These are phyloP conservation scores for Didymella lethalis DNA, from an alignment of 2,329 filamentous ascomycete genomes.

Conservation along the genomic window DNA sequence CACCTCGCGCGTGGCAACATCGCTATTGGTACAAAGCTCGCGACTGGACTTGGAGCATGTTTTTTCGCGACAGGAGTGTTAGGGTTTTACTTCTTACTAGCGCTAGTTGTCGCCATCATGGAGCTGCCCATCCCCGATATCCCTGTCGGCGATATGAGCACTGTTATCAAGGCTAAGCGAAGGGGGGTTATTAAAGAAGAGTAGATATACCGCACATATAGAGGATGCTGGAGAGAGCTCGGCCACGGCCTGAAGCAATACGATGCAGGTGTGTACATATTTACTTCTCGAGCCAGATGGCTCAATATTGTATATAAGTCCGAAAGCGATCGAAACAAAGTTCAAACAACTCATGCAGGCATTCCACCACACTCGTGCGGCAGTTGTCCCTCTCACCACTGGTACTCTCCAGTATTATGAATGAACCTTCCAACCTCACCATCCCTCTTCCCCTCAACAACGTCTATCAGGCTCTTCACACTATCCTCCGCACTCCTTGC, in stretches of 20 bases:
- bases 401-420: slow-evolving; percentile 42
- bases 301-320: not conserved
- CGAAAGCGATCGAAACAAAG: not conserved
- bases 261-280: not conserved
- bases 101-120: slow-evolving; percentile 26
- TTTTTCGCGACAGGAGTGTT: slow-evolving; percentile 26
- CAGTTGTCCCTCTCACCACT: slow-evolving; percentile 33
- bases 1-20: slow-evolving; percentile 20
- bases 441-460: slow-evolving; percentile 51
- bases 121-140: slow-evolving; percentile 27
- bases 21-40: slow-evolving; percentile 13
- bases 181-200: slow-evolving; percentile 23
- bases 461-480: slow-evolving; percentile 46
- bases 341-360: not conserved
- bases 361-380: no score
- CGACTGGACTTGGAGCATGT: slow-evolving; percentile 23
- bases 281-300: not conserved
- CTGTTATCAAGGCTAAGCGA: slow-evolving; percentile 20
- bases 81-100: slow-evolving; percentile 27
- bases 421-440: slow-evolving; percentile 44
- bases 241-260: not conserved
- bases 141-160: slow-evolving; percentile 26
- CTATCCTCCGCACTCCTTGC: slow-evolving; percentile 47
- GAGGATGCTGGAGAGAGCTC: not conserved
- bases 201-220: not conserved